Evolutionary conservation across 2,329 filamentous ascomycete species (phyloP).

Genomic region (Coleophoma cylindrospora): DNA sequence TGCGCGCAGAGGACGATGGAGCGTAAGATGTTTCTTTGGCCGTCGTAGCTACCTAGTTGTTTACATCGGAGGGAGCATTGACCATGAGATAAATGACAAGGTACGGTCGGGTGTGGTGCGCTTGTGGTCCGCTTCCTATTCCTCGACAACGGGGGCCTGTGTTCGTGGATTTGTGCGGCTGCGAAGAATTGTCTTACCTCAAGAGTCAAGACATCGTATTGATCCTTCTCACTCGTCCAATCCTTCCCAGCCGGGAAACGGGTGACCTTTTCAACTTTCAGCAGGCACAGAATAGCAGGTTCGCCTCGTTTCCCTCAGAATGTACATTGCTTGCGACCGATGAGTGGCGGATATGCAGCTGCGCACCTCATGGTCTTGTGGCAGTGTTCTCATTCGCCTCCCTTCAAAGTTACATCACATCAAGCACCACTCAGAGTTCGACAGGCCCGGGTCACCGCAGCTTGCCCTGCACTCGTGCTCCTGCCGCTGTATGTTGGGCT

Average conservation of each 20-base stretch:
- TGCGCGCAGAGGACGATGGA: background rate
- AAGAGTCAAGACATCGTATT: no score
- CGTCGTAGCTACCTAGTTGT: background rate
- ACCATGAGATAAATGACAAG: background rate
- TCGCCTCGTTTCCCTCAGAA: background rate
- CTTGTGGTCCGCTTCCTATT: no score
- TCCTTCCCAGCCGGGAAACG: no score
- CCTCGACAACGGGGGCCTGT: no score
- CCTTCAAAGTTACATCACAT: background rate
- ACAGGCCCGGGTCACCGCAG: background rate
- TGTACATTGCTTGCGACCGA: background rate
- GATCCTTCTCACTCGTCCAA: no score
- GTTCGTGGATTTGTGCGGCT: no score
- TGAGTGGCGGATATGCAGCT: background rate
- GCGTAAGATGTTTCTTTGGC: background rate
- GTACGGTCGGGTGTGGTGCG: no score
- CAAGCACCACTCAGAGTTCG: no score
- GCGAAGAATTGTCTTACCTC: no score
- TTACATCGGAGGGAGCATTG: background rate
- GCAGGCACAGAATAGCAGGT: no score
- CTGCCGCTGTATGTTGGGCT: background rate
- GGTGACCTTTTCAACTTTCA: no score
- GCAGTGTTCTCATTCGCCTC: constrained; percentile 5
- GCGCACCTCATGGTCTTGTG: constrained; percentile 5
- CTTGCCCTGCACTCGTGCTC: constrained; percentile 1